Evolutionary conservation across 176 grass and related monocot species (phyloP).

Genomic region (Musa troglodytarum): DNA sequence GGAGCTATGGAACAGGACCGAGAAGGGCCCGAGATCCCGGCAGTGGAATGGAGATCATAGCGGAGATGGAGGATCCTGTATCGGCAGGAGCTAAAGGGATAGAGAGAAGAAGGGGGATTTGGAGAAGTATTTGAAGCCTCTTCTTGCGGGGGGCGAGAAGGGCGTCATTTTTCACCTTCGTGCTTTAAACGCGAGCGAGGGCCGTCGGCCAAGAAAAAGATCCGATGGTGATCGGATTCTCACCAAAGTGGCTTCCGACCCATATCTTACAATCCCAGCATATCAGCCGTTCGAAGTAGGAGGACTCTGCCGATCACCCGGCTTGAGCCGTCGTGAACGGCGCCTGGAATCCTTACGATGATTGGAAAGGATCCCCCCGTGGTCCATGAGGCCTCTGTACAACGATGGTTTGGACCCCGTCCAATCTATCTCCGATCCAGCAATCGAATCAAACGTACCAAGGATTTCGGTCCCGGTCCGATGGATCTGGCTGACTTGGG

Average conservation of each 20-base stretch:
- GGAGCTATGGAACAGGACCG: neutral
- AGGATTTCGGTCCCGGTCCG: too few relatives aligned
- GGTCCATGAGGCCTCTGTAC: too few relatives aligned
- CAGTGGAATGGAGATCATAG: neutral
- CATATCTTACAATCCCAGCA: neutral
- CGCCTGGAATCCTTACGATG: neutral
- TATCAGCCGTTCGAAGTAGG: neutral
- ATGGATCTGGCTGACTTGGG: too few relatives aligned
- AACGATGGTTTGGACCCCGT: too few relatives aligned
- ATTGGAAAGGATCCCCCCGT: neutral
- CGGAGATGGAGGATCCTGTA: neutral
- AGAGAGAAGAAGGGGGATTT: neutral
- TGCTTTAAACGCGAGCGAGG: neutral
- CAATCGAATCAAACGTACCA: too few relatives aligned
- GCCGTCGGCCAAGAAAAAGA: neutral
- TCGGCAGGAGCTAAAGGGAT: too few relatives aligned
- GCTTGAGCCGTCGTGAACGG: neutral
- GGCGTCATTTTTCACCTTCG: neutral
- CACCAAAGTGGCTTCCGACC: neutral
- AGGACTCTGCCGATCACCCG: neutral
- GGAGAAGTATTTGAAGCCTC: neutral
- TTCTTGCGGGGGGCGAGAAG: neutral
- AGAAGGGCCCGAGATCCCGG: neutral
- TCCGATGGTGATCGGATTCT: neutral
- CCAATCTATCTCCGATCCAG: too few relatives aligned